Conservation (phyloP, 768 basidiomycete genomes). For the Mycena floridula region DNA sequence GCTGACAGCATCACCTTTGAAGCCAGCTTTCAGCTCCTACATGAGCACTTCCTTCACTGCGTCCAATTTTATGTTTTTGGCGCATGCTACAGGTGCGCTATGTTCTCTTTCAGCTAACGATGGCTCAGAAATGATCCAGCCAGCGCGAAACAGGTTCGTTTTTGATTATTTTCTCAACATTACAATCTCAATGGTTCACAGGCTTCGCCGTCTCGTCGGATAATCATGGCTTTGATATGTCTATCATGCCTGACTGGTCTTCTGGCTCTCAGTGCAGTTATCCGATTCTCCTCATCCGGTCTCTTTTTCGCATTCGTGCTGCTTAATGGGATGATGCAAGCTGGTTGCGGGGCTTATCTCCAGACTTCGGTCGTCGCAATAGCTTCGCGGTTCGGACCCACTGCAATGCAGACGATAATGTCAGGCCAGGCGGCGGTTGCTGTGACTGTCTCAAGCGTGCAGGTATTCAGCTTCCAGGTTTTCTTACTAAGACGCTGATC, state of each 20-base stretch:
- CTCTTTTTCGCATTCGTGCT: constrained; percentile 64
- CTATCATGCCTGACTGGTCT: constrained; percentile 48
- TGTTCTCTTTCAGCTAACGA: too few species aligned
- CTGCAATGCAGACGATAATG: constrained; percentile 69
- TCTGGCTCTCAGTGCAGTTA: too few species aligned
- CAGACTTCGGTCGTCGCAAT: constrained; percentile 74
- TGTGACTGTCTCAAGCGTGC: constrained; percentile 73
- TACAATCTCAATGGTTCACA: constrained; percentile 18
- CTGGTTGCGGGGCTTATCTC: constrained; percentile 64
- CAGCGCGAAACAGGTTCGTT: constrained; percentile 58
- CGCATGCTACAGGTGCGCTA: constrained; percentile 72
- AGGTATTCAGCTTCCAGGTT: constrained; percentile 40
- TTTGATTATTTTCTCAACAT: neutral
- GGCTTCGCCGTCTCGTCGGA: constrained; percentile 56
- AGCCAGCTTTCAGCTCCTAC: constrained; percentile 59
- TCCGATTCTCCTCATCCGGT: too few species aligned
- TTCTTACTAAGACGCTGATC: constrained; percentile 31
- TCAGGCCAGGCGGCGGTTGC: constrained; percentile 85
- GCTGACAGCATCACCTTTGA: constrained; percentile 51
- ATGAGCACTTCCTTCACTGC: constrained; percentile 58
- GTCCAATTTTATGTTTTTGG: constrained; percentile 63
- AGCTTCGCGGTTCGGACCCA: constrained; percentile 74
- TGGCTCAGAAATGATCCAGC: too few species aligned
- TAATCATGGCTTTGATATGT: constrained; percentile 42
- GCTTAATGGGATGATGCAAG: constrained; percentile 51